phyloP scores from a whole-genome alignment of 2,329 filamentous ascomycete species.

The Byssoonygena ceratinophila region DNA sequence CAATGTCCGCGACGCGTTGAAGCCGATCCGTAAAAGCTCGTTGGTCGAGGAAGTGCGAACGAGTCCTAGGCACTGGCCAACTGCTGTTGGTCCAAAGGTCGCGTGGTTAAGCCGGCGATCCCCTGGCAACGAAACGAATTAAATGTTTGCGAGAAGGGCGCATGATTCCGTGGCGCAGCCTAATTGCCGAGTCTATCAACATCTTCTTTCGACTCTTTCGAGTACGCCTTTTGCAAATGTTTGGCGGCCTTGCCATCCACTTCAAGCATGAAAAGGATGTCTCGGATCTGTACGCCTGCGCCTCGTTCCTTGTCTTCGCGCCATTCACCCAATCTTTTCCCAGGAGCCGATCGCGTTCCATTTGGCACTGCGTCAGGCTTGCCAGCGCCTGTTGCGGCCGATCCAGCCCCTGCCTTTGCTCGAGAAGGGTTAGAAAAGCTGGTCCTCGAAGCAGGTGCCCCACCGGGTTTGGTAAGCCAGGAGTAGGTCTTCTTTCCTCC shows the following conservation, averaged over 20 bases:
- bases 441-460: slow-evolving; percentile 23
- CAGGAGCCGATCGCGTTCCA: slow-evolving; percentile 26
- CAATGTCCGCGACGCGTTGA: neutral
- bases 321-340: slow-evolving; percentile 60
- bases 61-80: neutral
- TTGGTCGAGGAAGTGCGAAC: slow-evolving; percentile 7
- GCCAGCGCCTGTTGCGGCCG: slow-evolving; percentile 8
- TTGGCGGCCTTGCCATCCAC: slow-evolving; percentile 51
- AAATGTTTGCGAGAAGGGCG: too few species aligned
- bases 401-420: slow-evolving; percentile 15
- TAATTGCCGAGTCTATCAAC: slow-evolving; percentile 11
- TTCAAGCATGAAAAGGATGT: slow-evolving; percentile 70
- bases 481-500: slow-evolving; percentile 39
- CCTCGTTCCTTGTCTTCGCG: slow-evolving; percentile 67
- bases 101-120: neutral
- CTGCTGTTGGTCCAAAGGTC: slow-evolving; percentile 1
- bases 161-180: neutral
- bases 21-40: neutral
- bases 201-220: slow-evolving; percentile 35
- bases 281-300: slow-evolving; percentile 69
- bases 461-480: slow-evolving; percentile 34
- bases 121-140: too few species aligned
- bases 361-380: slow-evolving; percentile 23
- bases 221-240: slow-evolving; percentile 37
- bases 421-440: slow-evolving; percentile 33